These are phyloP conservation scores for Picea abies DNA, from an alignment of 83 land plant genomes.

Conservation along the genomic window DNA sequence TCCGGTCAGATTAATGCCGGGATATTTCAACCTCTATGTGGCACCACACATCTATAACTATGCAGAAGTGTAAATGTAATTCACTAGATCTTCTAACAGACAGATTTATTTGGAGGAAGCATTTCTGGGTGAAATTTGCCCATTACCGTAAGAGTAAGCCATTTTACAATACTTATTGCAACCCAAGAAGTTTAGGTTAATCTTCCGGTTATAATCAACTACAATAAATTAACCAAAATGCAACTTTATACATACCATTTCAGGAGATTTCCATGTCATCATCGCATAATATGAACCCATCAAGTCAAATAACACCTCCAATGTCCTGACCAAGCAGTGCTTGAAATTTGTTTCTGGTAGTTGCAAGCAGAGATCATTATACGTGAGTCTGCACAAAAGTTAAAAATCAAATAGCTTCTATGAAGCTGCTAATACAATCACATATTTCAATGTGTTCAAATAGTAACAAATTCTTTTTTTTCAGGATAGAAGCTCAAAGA, in stretches of 20 bases:
- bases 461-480: background rate
- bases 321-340: conserved; percentile 57
- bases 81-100: no score
- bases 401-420: background rate
- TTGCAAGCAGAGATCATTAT: conserved; percentile 76
- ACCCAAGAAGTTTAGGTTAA: background rate
- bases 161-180: background rate
- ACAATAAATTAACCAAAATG: background rate
- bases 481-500: background rate
- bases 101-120: background rate
- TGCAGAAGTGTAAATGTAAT: no score
- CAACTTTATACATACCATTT: conserved; percentile 28
- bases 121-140: background rate
- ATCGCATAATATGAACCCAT: conserved; percentile 75
- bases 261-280: conserved; percentile 54
- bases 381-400: conserved; percentile 63
- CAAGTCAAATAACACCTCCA: conserved; percentile 60
- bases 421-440: background rate
- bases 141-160: background rate
- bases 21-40: no score
- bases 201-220: background rate
- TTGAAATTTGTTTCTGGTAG: conserved; percentile 82
- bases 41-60: no score
- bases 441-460: background rate
- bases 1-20: no score